These are phyloP conservation scores for Exophiala aquamarina DNA, from an alignment of 2,329 filamentous ascomycete species.

Conservation along the genomic window DNA sequence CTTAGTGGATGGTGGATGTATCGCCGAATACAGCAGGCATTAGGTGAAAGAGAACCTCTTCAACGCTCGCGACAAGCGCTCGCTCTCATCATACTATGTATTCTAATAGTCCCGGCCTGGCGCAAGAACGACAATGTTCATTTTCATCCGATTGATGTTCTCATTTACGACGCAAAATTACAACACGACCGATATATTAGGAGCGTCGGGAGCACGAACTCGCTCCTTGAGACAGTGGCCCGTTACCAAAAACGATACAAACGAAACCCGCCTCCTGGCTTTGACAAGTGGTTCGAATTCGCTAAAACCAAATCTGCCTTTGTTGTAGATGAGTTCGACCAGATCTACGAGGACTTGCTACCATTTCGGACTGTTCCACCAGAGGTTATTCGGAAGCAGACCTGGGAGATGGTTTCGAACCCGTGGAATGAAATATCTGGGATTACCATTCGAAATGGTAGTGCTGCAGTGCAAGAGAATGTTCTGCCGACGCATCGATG, in stretches of 20 bases:
- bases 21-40: conserved; percentile 19
- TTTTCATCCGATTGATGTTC: conserved; percentile 56
- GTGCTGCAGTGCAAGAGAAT: conserved; percentile 49
- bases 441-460: conserved; percentile 56
- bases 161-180: conserved; percentile 51
- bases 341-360: conserved; percentile 56
- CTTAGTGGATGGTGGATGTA: conserved; percentile 22
- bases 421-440: conserved; percentile 58
- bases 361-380: conserved; percentile 57
- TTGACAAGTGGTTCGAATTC: conserved; percentile 61
- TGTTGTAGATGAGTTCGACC: conserved; percentile 62
- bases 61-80: conserved; percentile 11
- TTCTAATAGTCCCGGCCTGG: conserved; percentile 42
- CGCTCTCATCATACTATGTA: conserved; percentile 38
- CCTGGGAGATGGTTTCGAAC: conserved; percentile 53
- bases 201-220: conserved; percentile 49
- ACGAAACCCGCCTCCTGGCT: conserved; percentile 58
- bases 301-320: conserved; percentile 52
- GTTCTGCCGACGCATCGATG: conserved; percentile 57
- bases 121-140: conserved; percentile 41
- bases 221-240: conserved; percentile 49
- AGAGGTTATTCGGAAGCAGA: conserved; percentile 51
- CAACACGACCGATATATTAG: conserved; percentile 51
- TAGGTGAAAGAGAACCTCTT: conserved; percentile 18
- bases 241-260: conserved; percentile 55